phyloP scores from a whole-genome alignment of 2,329 filamentous ascomycete genomes.

The Exophiala lecanii-corni region DNA sequence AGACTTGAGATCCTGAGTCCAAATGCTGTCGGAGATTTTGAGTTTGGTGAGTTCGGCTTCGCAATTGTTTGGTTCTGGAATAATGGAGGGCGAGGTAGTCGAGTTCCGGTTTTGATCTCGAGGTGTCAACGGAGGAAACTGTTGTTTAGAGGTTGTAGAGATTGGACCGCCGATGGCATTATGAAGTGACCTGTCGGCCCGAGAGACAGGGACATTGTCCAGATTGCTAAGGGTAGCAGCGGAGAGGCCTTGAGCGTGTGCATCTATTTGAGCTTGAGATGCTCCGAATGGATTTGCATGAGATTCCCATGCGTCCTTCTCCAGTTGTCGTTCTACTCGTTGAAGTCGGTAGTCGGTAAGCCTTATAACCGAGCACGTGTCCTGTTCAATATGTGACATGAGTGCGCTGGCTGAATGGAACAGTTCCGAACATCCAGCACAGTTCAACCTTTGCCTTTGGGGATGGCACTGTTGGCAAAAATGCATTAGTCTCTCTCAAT shows the following conservation, averaged over 20 bases:
- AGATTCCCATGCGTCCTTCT: constrained; percentile 31
- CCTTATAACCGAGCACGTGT: constrained; percentile 44
- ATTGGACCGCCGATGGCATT: constrained; percentile 12
- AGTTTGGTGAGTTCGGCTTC: too few species aligned
- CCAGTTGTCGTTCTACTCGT: constrained; percentile 48
- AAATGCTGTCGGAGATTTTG: too few species aligned
- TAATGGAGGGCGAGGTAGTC: too few species aligned
- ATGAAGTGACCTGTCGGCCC: constrained; percentile 2
- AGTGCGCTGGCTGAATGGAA: constrained; percentile 48
- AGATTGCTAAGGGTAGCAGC: not conserved
- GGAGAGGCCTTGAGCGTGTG: too few species aligned
- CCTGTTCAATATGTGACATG: constrained; percentile 52
- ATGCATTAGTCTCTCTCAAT: not conserved
- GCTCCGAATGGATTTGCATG: too few species aligned
- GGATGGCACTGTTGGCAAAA: constrained; percentile 33
- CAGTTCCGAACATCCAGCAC: constrained; percentile 41
- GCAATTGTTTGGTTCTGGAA: too few species aligned
- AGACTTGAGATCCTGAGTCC: too few species aligned
- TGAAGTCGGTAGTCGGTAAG: constrained; percentile 43
- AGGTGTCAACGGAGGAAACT: constrained; percentile 14
- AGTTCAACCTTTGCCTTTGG: constrained; percentile 47
- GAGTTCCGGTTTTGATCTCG: too few species aligned
- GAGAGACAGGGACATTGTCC: not conserved
- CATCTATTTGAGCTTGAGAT: too few species aligned
- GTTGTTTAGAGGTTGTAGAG: constrained; percentile 5